Base-by-base conservation (phyloP, 345 rosid genomes). In the Angophora floribunda region DNA sequence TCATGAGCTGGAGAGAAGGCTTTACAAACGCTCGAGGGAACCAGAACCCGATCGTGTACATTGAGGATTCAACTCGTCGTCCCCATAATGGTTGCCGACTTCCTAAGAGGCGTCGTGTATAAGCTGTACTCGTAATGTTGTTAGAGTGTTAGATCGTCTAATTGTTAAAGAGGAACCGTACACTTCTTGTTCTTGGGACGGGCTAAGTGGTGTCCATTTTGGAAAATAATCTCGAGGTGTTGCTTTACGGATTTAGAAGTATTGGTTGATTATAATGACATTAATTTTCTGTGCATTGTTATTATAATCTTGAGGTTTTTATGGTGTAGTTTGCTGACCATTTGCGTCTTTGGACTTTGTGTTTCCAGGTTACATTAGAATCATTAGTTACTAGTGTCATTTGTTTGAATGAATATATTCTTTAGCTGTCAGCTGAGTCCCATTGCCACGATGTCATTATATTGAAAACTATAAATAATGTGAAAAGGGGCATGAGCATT, bases 41-140 rank as follows among this genome's bases (percentile, higher is more conserved):
- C 87, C 87, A 44, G 86, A 94, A 91, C 87, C 98, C 97, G 47
- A 92, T 97, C 52, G 95, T 93, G 16, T 94, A 92, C 91, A 93
- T 98, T 85, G 99, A 98, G 75, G 99, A 98, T 89, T 93, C 95
- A 7, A 98, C 99, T 89, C 94, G 96, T 45, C 92, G 88, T 21
- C 93, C 99, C 13, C 99, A 98, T 90, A 98, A 98, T 88, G 99
- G 99, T 85, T 98, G 98, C 89, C 93, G 98, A 53, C 97, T 95
- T 87, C 97, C 95, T 44, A 95, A 93, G 93, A 93, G 94, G 88
- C 97, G 99, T 89, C 94, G 99, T 2, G 90, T 94, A 21, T 87
- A 84, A 85, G 87, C 80, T 1, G 1, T 41, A 75, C 49, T 75
- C 49, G 15, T 65, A 2, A 28, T 11, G 47, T 32, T 24, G 19